Base-by-base conservation (phyloP, 2,329 filamentous ascomycete genomes). In the Tolypocladium tundrense region DNA sequence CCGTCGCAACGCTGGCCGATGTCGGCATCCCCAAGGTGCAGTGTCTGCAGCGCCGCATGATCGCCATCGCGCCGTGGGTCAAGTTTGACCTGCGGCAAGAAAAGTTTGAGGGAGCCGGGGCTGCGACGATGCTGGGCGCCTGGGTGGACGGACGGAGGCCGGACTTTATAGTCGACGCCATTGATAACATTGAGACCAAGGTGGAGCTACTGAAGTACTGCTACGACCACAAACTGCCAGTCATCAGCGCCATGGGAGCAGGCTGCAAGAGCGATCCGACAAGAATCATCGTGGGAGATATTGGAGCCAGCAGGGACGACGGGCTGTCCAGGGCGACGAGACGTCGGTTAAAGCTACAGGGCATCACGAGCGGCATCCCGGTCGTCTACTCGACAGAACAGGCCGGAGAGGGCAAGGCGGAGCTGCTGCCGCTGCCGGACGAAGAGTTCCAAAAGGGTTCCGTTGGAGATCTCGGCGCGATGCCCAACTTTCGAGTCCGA, bases 181-280 rank as follows among this genome's bases (percentile, higher is more conserved):
- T 99, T 64, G 94, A 99, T 73, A 97, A 99, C 69, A 97, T 99
- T 61, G 90, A 96, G 55, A 96, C 91, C 57, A 99, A 99, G 75
- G 93, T 99, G 3, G 88, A 87, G 21, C 77, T 99, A 57, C 79
- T 99, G 45, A 86, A 91, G 66, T 96, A 95, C 74, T 99, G 94
- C 74, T 81, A 92, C 69, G 82, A 86, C 60, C 82, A 91, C 68
- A 78, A 81, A 1, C 77, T 97, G 33, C 87, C 85, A 1, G 91
- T 99, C 35, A 92, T 99, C 61, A 94, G 91, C 19, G 90, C 91
- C 39, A 97, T 97, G 92, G 94, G 94, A 1, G 94, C 94, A 0
- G 94, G 91, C 0, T 97, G 91, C 74, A 99, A 97, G 77, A 93
- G 90, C 52, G 85, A 88, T 53, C 85, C 84, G 1, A 97, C 92